A percentile compares a stretch with the other conserved stretches of the same genome.
phyloP scores from a whole-genome alignment of 192 early-diverging fungal genomes.

The Rhizophagus clarus region DNA sequence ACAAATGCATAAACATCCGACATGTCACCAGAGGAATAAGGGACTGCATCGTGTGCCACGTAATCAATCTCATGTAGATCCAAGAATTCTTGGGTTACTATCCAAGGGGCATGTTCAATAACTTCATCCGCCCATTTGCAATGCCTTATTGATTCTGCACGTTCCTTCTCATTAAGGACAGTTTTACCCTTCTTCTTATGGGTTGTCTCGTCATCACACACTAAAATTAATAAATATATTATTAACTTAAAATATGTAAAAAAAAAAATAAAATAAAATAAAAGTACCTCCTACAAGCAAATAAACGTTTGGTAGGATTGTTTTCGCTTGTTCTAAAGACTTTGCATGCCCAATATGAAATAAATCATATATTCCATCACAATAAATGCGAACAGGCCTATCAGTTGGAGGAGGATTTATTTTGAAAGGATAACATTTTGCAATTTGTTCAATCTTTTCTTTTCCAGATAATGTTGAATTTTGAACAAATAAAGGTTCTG shows the following conservation, averaged over 20 bases:
- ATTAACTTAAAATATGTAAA: not conserved
- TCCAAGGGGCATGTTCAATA: constrained; percentile 75
- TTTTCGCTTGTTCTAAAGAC: constrained; percentile 83
- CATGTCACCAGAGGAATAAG: constrained; percentile 69
- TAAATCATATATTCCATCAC: constrained; percentile 86
- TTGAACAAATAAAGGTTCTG: not conserved
- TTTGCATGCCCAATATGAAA: constrained; percentile 84
- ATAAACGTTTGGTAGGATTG: constrained; percentile 72
- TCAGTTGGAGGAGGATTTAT: constrained; percentile 70
- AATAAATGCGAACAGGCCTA: constrained; percentile 78
- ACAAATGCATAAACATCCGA: constrained; percentile 82
- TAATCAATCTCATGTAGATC: constrained; percentile 78
- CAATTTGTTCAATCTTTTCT: not conserved
- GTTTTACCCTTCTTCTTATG: constrained; percentile 80
- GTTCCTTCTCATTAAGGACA: constrained; percentile 75
- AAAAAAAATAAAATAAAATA: not conserved
- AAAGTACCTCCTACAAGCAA: constrained; percentile 69
- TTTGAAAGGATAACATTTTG: constrained; percentile 22
- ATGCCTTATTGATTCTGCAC: constrained; percentile 77
- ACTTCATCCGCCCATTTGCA: constrained; percentile 88
- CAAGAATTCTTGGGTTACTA: constrained; percentile 73
- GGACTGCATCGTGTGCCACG: constrained; percentile 81
- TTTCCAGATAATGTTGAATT: not conserved
- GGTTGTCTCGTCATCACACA: constrained; percentile 75
- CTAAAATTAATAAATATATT: constrained; percentile 33